Percentiles rank a stretch among this genome's conserved stretches.
Conservation (phyloP, 352 stramenopile species). For the Phytophthora podocarpi region DNA sequence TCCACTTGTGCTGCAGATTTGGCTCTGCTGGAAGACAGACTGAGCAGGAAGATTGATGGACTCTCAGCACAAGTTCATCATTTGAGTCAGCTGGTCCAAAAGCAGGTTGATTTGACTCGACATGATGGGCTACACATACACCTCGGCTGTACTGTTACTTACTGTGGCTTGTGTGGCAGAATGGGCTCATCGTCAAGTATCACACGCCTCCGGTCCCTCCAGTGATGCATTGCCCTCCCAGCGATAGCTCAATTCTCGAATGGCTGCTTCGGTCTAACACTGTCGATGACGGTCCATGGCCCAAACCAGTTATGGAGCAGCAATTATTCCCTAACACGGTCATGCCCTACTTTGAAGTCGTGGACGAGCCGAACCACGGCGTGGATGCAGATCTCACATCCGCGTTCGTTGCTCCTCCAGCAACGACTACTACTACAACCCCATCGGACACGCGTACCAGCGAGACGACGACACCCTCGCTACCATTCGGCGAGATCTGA, state of each 20-base stretch:
- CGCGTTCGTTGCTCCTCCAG: constrained; percentile 36
- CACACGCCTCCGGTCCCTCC: constrained; percentile 34
- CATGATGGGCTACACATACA: not conserved
- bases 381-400: constrained; percentile 37
- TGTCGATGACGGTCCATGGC: constrained; percentile 45
- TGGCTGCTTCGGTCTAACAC: constrained; percentile 65
- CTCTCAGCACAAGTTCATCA: constrained; percentile 58
- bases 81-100: constrained; percentile 65
- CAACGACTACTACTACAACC: constrained; percentile 14
- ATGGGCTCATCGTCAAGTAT: constrained; percentile 55
- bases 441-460: constrained; percentile 23
- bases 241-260: constrained; percentile 55
- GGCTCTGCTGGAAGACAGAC: constrained; percentile 58
- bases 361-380: constrained; percentile 51
- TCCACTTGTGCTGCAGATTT: constrained; percentile 54
- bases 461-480: constrained; percentile 20
- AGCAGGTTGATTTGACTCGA: constrained; percentile 38
- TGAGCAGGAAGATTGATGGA: constrained; percentile 57
- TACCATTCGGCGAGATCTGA: constrained; percentile 43
- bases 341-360: constrained; percentile 56
- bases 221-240: constrained; percentile 19
- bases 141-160: not conserved
- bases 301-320: constrained; percentile 15
- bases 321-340: constrained; percentile 26
- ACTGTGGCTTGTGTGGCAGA: constrained; percentile 32